A percentile compares a stretch with the other conserved stretches of the same genome.
Conservation (phyloP, 164 flowering plant species). For the Sextonia rubra region DNA sequence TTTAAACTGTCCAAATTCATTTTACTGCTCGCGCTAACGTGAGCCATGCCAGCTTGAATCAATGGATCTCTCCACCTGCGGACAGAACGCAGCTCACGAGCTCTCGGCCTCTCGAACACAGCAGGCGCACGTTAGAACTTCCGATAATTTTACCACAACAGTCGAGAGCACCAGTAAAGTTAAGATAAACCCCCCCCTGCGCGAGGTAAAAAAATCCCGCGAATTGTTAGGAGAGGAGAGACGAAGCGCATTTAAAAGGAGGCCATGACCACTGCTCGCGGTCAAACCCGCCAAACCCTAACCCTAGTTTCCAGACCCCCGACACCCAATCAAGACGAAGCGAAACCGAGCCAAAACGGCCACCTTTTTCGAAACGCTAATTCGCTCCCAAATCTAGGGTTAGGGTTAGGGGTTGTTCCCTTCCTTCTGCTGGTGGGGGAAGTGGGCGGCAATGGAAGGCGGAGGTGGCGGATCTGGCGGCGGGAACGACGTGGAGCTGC, state of each 20-base stretch:
- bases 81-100: too few relatives aligned
- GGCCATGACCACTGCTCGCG: slow-evolving; percentile 13
- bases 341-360: background rate
- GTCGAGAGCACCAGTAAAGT: too few relatives aligned
- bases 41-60: too few relatives aligned
- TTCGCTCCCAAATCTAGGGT: background rate
- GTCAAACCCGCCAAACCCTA: slow-evolving; percentile 24
- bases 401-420: background rate
- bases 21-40: too few relatives aligned
- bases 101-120: too few relatives aligned
- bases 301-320: slow-evolving; percentile 14
- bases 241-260: slow-evolving; percentile 10
- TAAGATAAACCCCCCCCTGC: slow-evolving; percentile 5
- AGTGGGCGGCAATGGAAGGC: slow-evolving; percentile 2
- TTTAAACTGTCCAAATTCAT: too few relatives aligned
- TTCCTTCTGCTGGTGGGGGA: slow-evolving; percentile 1
- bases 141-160: too few relatives aligned
- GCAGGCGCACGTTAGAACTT: too few relatives aligned
- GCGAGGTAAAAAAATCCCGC: slow-evolving; percentile 18
- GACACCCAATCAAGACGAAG: slow-evolving; percentile 5
- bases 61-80: too few relatives aligned
- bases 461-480: slow-evolving; percentile 37
- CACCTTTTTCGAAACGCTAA: background rate
- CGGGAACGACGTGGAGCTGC: slow-evolving; percentile 81
- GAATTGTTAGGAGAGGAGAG: slow-evolving; percentile 15